Evolutionary conservation across 371 early-diverging fungal species (phyloP).

Genomic region (Mucor lusitanicus): DNA sequence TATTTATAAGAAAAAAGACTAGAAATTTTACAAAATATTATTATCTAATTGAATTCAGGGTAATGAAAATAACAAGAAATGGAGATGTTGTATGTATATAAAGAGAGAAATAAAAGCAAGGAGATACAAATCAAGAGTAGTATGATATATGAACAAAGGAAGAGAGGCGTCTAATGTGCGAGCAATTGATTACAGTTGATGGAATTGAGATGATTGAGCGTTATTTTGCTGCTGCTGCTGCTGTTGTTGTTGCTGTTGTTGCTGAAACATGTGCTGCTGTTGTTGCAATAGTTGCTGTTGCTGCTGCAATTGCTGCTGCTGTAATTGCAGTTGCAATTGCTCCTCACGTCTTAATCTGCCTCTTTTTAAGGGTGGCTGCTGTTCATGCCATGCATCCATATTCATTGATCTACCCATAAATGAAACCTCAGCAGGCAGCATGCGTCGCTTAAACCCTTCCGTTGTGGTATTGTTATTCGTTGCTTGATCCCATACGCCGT

Average conservation of each 20-base stretch:
- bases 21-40: neutral
- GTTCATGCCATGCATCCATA: slow-evolving; percentile 30
- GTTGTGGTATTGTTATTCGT: slow-evolving; percentile 7
- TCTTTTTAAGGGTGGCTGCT: slow-evolving; percentile 38
- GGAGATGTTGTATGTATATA: neutral
- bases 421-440: slow-evolving; percentile 29
- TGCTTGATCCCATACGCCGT: slow-evolving; percentile 19
- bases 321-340: slow-evolving; percentile 3
- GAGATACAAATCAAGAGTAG: neutral
- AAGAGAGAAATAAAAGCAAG: neutral
- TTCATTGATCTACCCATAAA: slow-evolving; percentile 48
- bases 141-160: neutral
- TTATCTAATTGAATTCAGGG: neutral
- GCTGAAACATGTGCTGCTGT: slow-evolving; percentile 3
- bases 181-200: neutral
- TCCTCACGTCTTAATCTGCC: slow-evolving; percentile 42
- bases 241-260: slow-evolving; percentile 4
- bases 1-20: neutral
- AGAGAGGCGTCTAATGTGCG: neutral
- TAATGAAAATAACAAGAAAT: neutral
- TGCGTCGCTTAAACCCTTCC: slow-evolving; percentile 35
- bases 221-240: slow-evolving; percentile 8
- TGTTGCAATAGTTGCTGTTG: slow-evolving; percentile 9
- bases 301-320: slow-evolving; percentile 5
- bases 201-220: neutral